Evolutionary conservation across 108 stramenopile genomes (phyloP).

Genomic region (Fragilaria radians): DNA sequence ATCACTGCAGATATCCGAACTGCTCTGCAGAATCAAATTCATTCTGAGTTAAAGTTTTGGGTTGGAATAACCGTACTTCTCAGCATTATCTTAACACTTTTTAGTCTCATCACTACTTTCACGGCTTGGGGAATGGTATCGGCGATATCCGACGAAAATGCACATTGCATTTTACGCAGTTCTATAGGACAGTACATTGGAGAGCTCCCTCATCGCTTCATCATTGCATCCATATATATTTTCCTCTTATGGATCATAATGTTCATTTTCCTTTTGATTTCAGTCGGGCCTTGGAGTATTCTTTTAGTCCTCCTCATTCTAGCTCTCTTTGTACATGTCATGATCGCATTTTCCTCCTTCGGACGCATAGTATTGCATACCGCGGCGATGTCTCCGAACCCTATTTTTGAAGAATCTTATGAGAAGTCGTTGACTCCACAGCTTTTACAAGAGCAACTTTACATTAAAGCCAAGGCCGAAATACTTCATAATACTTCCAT

Average conservation of each 20-base stretch:
- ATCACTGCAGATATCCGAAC: conserved; percentile 32
- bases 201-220: conserved; percentile 51
- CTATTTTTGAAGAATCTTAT: conserved; percentile 42
- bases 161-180: conserved; percentile 48
- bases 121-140: conserved; percentile 43
- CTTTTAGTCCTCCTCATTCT: conserved; percentile 13
- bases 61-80: conserved; percentile 46
- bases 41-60: conserved; percentile 35
- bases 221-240: conserved; percentile 45
- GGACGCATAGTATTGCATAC: conserved; percentile 64
- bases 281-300: conserved; percentile 21
- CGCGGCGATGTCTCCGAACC: conserved; percentile 39
- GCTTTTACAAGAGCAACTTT: conserved; percentile 27
- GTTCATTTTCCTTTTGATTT: conserved; percentile 42
- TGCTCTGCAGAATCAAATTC: conserved; percentile 26
- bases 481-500: conserved; percentile 29
- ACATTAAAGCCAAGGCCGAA: conserved; percentile 28
- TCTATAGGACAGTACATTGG: conserved; percentile 54
- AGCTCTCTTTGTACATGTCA: conserved; percentile 35
- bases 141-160: conserved; percentile 38
- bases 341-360: conserved; percentile 40
- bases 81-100: conserved; percentile 40
- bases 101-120: conserved; percentile 45
- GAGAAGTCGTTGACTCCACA: conserved; percentile 33
- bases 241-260: conserved; percentile 48